Base-by-base conservation (phyloP, 306 rosid species). In the Medicago truncatula region DNA sequence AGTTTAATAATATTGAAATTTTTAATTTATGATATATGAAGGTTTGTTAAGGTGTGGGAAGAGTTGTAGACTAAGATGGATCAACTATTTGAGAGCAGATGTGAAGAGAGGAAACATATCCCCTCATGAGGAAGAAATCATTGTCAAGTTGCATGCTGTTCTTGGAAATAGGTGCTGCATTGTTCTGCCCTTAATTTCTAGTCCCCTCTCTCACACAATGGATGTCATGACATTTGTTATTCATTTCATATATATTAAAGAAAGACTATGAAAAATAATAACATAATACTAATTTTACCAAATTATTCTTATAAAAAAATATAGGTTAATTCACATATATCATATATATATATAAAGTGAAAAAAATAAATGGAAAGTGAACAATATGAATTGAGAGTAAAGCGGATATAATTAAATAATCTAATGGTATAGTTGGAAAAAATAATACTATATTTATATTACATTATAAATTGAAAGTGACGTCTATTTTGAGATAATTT, bases 61-160 rank as follows among this genome's bases (percentile, higher is more conserved):
- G 83, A 90, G 97, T 78, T 90, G 97, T 64, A 93, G 60, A 53
- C 10, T 53, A 7, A 53, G 60, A 53, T 53, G 60, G 60, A 53
- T 53, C 18, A 53, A 53, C 70, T 91, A 91, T 73, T 83, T 93
- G 82, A 85, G 98, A 79, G 84, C 83, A 14, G 93, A 91, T 52
- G 87, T 93, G 81, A 93, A 89, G 90, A 91, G 98, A 85, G 97
- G 98, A 10, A 93, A 89, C 85, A 86, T 93, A 71, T 87, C 90
- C n/a, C 64, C 89, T 31, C 81, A 86, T 23, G 98, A 93, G 70
- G 98, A 93, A 80, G 92, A 91, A 77, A 83, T 79, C 83, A 93
- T 93, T 78, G 90, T 93, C 49, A 91, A 93, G 74, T 66, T 91
- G 76, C 98, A 89, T 68, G 73, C 80, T 46, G 83, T 82, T 75